Evolutionary conservation across 2,329 filamentous ascomycete genomes (phyloP).

Genomic region (Penicillium sp.): DNA sequence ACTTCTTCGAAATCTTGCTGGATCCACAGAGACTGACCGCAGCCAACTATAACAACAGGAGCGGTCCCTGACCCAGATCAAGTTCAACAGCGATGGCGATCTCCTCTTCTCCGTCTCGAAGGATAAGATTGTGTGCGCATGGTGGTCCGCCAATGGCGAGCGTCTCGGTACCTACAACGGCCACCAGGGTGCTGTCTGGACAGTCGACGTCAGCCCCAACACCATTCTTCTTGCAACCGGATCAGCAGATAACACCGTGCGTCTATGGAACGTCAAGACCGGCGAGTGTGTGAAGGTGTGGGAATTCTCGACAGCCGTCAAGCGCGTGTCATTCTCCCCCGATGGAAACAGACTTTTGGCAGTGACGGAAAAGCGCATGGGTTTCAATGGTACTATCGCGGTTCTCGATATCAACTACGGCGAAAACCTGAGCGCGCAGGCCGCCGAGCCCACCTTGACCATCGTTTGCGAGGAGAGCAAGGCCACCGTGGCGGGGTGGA

Average conservation of each 20-base stretch:
- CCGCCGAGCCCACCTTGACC: constrained; percentile 73
- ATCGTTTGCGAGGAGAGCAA: constrained; percentile 96
- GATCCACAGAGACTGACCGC: constrained; percentile 27
- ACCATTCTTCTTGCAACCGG: constrained; percentile 89
- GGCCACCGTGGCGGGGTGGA: constrained; percentile 96
- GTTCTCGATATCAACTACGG: constrained; percentile 87
- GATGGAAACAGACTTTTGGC: constrained; percentile 87
- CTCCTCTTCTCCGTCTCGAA: constrained; percentile 94
- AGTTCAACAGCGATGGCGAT: constrained; percentile 94
- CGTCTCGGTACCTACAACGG: constrained; percentile 94
- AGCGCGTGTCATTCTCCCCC: constrained; percentile 95
- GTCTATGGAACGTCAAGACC: constrained; percentile 92
- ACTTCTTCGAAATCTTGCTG: constrained; percentile 13
- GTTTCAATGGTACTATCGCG: constrained; percentile 88
- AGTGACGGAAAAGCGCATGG: constrained; percentile 98
- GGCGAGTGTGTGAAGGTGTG: constrained; percentile 93
- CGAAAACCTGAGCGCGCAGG: constrained; percentile 72
- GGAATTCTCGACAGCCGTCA: constrained; percentile 96
- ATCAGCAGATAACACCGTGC: constrained; percentile 96
- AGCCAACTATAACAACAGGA: constrained; percentile 52
- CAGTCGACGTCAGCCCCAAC: constrained; percentile 92
- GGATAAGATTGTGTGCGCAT: constrained; percentile 94
- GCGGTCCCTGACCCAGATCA: constrained; percentile 92
- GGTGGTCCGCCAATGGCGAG: constrained; percentile 98
- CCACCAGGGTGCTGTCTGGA: constrained; percentile 98